Percentiles rank a stretch among this genome's conserved stretches.
Evolutionary conservation across 2,329 filamentous ascomycete genomes (phyloP).

Genomic region (Acrodontium crateriforme): DNA sequence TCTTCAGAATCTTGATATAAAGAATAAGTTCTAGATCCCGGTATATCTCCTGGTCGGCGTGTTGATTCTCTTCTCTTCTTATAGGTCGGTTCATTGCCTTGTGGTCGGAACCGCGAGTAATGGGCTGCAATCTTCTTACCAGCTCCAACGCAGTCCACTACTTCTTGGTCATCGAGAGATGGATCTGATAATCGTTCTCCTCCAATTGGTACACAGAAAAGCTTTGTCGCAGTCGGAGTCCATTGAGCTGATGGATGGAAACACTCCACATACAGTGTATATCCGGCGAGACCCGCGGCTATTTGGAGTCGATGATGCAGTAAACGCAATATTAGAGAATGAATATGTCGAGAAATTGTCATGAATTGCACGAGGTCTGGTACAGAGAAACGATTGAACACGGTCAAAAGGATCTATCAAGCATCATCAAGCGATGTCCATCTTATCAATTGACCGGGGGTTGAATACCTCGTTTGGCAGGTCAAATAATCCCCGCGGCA

Average conservation of each 20-base stretch:
- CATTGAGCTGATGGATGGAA: constrained; percentile 59
- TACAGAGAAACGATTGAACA: constrained; percentile 29
- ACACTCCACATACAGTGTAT: constrained; percentile 63
- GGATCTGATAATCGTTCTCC: constrained; percentile 44
- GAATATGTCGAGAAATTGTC: constrained; percentile 47
- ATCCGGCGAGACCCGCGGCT: constrained; percentile 43
- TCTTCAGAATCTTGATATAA: constrained; percentile 6
- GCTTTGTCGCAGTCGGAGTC: constrained; percentile 46
- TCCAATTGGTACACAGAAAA: constrained; percentile 53
- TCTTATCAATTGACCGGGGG: constrained; percentile 1
- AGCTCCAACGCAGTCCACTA: constrained; percentile 20
- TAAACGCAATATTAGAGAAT: constrained; percentile 48
- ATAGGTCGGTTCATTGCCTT: constrained; percentile 38
- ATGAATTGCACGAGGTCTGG: constrained; percentile 39
- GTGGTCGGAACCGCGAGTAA: constrained; percentile 59
- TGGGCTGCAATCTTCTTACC: constrained; percentile 42
- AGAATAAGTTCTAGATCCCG: constrained; percentile 29
- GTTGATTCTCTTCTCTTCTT: constrained; percentile 25
- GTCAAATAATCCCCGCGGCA: no score
- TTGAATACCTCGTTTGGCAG: constrained; percentile 20
- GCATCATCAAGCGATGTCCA: constrained; percentile 2
- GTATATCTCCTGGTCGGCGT: constrained; percentile 34
- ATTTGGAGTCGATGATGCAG: constrained; percentile 50
- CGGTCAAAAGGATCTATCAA: constrained; percentile 31
- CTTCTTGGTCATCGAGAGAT: constrained; percentile 21